Conservation (phyloP, 2,329 filamentous ascomycete genomes). For the Peltaster fructicola region DNA sequence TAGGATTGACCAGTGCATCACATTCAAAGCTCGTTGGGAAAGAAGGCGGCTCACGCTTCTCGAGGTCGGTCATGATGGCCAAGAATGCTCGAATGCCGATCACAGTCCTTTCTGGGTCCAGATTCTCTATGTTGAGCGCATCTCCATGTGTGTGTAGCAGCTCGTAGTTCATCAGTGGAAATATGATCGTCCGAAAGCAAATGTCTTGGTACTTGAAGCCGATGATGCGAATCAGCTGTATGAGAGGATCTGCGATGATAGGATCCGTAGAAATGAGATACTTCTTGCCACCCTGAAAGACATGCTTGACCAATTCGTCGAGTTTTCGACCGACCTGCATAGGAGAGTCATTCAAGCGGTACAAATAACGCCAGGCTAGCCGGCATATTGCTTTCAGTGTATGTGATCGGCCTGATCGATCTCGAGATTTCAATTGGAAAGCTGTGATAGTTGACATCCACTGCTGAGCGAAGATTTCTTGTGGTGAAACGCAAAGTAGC, state of each 20-base stretch:
- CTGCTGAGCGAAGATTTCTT: constrained; percentile 65
- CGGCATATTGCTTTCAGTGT: constrained; percentile 81
- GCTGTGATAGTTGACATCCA: constrained; percentile 71
- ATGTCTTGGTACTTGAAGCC: constrained; percentile 87
- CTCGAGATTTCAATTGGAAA: constrained; percentile 67
- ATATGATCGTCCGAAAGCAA: constrained; percentile 85
- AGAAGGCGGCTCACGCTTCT: constrained; percentile 67
- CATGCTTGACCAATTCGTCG: constrained; percentile 73
- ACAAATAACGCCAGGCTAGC: constrained; percentile 86
- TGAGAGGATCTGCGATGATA: constrained; percentile 71
- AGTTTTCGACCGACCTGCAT: constrained; percentile 57
- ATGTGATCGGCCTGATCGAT: constrained; percentile 57
- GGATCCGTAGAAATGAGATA: constrained; percentile 69
- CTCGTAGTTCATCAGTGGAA: constrained; percentile 84
- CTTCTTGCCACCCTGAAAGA: constrained; percentile 64
- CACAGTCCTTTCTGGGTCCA: constrained; percentile 95
- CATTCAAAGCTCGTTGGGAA: constrained; percentile 54
- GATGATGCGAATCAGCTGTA: constrained; percentile 86
- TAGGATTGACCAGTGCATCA: constrained; percentile 25
- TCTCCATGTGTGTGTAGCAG: constrained; percentile 46
- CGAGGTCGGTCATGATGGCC: constrained; percentile 80
- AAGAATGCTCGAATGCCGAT: constrained; percentile 90
- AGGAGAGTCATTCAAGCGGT: constrained; percentile 52
- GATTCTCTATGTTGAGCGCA: constrained; percentile 72
- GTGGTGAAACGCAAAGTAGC: constrained; percentile 71